These are phyloP conservation scores for Euphrasia confusa DNA, from an alignment of 257 asterid genomes.

Conservation along the genomic window DNA sequence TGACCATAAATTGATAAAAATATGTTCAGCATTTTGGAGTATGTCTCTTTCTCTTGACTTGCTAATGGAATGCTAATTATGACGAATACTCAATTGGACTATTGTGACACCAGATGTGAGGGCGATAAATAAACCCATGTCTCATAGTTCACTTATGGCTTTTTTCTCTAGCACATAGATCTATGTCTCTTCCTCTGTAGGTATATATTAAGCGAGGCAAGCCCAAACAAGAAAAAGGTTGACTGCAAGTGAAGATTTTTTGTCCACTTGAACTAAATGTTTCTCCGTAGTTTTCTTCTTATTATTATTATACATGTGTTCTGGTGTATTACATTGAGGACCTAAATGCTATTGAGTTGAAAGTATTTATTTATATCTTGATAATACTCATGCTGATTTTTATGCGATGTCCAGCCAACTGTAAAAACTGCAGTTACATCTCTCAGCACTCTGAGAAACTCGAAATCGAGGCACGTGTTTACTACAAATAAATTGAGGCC, in stretches of 20 bases:
- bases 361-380: no score
- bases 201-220: no score
- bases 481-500: conserved; percentile 39
- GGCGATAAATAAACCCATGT: no score
- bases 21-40: not conserved
- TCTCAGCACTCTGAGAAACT: conserved; percentile 36
- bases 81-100: no score
- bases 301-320: not conserved
- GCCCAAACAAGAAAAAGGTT: no score
- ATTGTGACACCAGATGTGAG: no score
- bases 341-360: conserved; percentile 3
- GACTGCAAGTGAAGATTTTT: not conserved
- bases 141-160: no score
- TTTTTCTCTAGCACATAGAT: no score
- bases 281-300: not conserved
- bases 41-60: not conserved
- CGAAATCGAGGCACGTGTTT: conserved; percentile 33
- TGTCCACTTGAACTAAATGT: no score
- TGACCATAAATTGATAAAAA: not conserved
- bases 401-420: conserved; percentile 39
- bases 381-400: not conserved
- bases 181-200: no score
- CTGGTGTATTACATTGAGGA: not conserved
- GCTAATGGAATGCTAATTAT: not conserved
- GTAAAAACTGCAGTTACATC: conserved; percentile 27